A percentile compares a stretch with the other conserved stretches of the same genome.
Conservation (phyloP, 768 basidiomycete species). For the Kwoniella botswanensis region DNA sequence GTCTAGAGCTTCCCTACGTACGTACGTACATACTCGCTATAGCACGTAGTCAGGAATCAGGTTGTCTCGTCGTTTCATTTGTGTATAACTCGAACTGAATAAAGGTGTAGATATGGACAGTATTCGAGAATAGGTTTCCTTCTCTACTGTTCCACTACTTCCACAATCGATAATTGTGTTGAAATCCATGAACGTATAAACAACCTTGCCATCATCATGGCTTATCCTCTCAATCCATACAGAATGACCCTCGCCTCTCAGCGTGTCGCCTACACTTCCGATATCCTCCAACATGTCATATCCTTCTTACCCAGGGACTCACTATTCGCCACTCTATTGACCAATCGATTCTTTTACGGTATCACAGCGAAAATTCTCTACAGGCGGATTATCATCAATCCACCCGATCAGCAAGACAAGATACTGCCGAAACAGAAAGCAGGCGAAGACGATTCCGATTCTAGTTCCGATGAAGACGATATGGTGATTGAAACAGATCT, state of each 20-base stretch:
- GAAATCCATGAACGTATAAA: too few relatives aligned
- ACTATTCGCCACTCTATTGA: constrained; percentile 5
- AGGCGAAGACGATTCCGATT: too few relatives aligned
- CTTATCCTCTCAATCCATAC: neutral
- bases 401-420: neutral
- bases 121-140: too few relatives aligned
- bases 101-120: too few relatives aligned
- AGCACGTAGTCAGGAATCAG: too few relatives aligned
- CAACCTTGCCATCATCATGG: neutral
- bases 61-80: too few relatives aligned
- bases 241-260: neutral
- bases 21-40: too few relatives aligned
- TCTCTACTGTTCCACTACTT: too few relatives aligned
- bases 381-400: neutral
- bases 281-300: constrained; percentile 7
- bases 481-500: constrained; percentile 2
- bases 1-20: too few relatives aligned
- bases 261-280: neutral
- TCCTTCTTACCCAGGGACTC: neutral
- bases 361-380: constrained; percentile 4
- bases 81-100: too few relatives aligned
- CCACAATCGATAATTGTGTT: neutral
- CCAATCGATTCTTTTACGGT: constrained; percentile 2
- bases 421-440: neutral
- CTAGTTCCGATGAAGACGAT: too few relatives aligned